These are phyloP conservation scores for Cenchrus americanus DNA, from an alignment of 176 grass and related monocot genomes.

Conservation along the genomic window DNA sequence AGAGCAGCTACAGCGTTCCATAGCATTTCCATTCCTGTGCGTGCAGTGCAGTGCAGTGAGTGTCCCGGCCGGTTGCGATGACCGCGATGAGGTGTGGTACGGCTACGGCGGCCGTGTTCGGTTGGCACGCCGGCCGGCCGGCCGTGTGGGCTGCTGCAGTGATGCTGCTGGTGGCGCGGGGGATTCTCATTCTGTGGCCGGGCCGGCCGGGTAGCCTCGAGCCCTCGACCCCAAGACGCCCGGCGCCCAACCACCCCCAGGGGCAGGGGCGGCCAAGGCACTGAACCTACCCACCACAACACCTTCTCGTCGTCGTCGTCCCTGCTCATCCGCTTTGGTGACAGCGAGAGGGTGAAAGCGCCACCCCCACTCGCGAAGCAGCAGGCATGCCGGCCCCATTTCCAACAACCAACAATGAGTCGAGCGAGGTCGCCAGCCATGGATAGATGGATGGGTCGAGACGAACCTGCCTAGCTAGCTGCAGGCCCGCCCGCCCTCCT, in stretches of 20 bases:
- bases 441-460: background rate
- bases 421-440: background rate
- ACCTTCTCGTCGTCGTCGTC: too few relatives aligned
- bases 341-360: conserved; percentile 44
- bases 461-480: background rate
- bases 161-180: conserved; percentile 50
- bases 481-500: background rate
- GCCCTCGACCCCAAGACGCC: conserved; percentile 18
- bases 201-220: background rate
- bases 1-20: background rate
- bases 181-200: conserved; percentile 15
- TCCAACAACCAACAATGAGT: conserved; percentile 28
- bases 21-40: background rate
- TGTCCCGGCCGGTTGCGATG: background rate
- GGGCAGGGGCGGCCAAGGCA: background rate
- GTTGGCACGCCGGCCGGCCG: conserved; percentile 10
- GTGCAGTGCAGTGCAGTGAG: background rate
- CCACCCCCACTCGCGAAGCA: conserved; percentile 34
- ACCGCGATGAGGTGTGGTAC: too few relatives aligned
- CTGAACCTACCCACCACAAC: conserved; percentile 48
- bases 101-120: background rate
- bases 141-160: background rate
- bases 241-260: conserved; percentile 17
- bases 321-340: conserved; percentile 29
- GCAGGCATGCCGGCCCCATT: conserved; percentile 17